Base-by-base conservation (phyloP, 1,284 basidiomycete genomes). In the Fistulinella cinereoalba region DNA sequence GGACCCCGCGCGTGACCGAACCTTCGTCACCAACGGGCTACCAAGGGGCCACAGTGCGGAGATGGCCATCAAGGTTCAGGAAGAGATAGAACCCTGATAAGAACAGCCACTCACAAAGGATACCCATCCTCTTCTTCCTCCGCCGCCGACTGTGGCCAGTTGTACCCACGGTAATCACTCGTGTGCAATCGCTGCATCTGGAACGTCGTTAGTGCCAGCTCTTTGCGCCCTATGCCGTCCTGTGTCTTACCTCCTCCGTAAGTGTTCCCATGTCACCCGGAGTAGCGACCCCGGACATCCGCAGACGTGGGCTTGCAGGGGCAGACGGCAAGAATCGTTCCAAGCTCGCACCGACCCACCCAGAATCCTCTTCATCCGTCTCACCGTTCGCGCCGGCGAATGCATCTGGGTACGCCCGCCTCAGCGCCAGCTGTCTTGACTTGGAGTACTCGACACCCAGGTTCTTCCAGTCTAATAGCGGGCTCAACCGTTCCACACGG, bases 381-480 rank as follows among this genome's bases (percentile, higher is more conserved):
- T 73, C 79, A 1, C 71, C 79, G 23, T 67, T 74, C 3, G 61
- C 64, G 28, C 72, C 74, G 52, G 78, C 82, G 71, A 97, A 99
- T 49, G 88, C 85, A 60, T 98, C 94, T 1, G 96, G 96, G 69
- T 99, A 98, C 11, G 96, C 96, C 40, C 96, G 77, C 54, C 96
- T 76, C 45, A 99, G 76, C 22, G 93, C 93, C 46, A 98, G 75
- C 71, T 97, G 94, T 41, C 96, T 76, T 29, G 92, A 90, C 74
- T 97, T 99, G 65, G 88, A 87, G 69, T 99, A 99, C 69, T 99
- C 96, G 55, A 98, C 83, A 5, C 96, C 96, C 22, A 99, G 74
- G 59, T 94, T 92, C 76, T 99, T 99, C 96, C 96, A 98, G 70
- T 99, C 96, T 50, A 99, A 76, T 46, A 99, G 69, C 37, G 96